These are phyloP conservation scores for Nannizzia gypsea DNA, from an alignment of 2,329 filamentous ascomycete species.

Conservation along the genomic window DNA sequence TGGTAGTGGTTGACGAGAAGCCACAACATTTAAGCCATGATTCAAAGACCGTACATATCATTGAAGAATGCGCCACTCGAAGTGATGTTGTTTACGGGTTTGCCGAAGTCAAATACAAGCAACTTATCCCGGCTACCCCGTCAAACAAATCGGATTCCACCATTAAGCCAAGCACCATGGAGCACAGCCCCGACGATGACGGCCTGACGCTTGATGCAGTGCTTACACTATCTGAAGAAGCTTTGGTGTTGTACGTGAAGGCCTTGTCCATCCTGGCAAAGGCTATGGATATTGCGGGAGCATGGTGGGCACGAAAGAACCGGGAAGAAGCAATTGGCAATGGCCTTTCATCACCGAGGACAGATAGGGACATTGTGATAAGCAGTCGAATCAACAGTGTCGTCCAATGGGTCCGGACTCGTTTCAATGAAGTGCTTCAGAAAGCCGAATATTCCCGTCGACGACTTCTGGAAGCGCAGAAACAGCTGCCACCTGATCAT, in stretches of 20 bases:
- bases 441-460: constrained; percentile 91
- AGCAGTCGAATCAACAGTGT: constrained; percentile 74
- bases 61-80: constrained; percentile 83
- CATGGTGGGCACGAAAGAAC: constrained; percentile 78
- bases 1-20: constrained; percentile 55
- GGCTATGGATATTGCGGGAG: constrained; percentile 86
- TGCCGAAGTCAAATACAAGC: constrained; percentile 96
- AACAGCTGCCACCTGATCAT: constrained; percentile 69
- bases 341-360: constrained; percentile 25
- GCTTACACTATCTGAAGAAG: constrained; percentile 82
- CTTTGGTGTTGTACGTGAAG: constrained; percentile 91
- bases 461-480: constrained; percentile 77
- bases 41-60: constrained; percentile 59
- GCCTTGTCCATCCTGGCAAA: constrained; percentile 79
- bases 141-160: constrained; percentile 39
- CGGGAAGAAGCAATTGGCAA: constrained; percentile 46
- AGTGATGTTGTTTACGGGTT: constrained; percentile 97
- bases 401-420: constrained; percentile 85
- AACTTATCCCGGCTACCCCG: constrained; percentile 79
- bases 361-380: constrained; percentile 33
- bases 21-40: constrained; percentile 64
- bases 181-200: constrained; percentile 56
- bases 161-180: constrained; percentile 27
- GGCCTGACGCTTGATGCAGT: constrained; percentile 76
- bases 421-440: constrained; percentile 94